Conservation (phyloP, 2,329 filamentous ascomycete species). For the Camptophora hylomeconis region DNA sequence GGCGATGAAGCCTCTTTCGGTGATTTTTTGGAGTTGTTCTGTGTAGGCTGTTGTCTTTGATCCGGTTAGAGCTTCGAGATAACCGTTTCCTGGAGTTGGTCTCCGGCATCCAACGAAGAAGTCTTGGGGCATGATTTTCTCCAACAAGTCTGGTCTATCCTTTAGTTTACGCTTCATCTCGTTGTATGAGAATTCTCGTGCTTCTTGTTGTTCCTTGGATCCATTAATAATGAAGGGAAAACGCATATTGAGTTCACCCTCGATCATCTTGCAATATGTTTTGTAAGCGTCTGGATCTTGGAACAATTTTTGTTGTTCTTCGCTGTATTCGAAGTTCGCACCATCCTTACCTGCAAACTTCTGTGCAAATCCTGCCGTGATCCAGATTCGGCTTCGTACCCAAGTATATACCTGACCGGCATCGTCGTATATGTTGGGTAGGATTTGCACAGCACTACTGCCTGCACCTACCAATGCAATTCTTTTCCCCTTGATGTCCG, state of each 20-base stretch:
- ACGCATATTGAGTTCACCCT: conserved; percentile 12
- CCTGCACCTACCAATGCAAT: conserved; percentile 19
- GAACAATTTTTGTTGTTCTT: conserved; percentile 12
- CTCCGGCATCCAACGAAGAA: conserved; percentile 18
- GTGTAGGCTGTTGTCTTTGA: conserved; percentile 9
- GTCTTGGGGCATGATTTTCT: conserved; percentile 17
- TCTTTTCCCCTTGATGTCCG: conserved; percentile 18
- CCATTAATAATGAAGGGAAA: conserved; percentile 6
- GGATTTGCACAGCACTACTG: conserved; percentile 17
- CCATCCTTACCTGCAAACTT: conserved; percentile 15
- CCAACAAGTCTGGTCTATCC: conserved; percentile 11
- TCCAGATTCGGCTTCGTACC: conserved; percentile 21
- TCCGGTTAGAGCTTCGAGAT: conserved; percentile 9
- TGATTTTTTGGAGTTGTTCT: conserved; percentile 7
- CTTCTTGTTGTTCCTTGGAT: conserved; percentile 5
- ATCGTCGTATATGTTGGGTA: conserved; percentile 26
- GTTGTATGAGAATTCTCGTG: conserved; percentile 7
- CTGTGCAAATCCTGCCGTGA: conserved; percentile 15
- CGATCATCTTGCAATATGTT: conserved; percentile 13
- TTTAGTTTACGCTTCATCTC: conserved; percentile 17
- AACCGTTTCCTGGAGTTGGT: conserved; percentile 17
- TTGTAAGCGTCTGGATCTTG: conserved; percentile 11
- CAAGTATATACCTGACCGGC: conserved; percentile 21
- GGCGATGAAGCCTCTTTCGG: conserved; percentile 11
- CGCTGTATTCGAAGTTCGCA: conserved; percentile 12